These are phyloP conservation scores for Hyphopichia fennica DNA, from an alignment of 1,139 yeast species.

Conservation along the genomic window DNA sequence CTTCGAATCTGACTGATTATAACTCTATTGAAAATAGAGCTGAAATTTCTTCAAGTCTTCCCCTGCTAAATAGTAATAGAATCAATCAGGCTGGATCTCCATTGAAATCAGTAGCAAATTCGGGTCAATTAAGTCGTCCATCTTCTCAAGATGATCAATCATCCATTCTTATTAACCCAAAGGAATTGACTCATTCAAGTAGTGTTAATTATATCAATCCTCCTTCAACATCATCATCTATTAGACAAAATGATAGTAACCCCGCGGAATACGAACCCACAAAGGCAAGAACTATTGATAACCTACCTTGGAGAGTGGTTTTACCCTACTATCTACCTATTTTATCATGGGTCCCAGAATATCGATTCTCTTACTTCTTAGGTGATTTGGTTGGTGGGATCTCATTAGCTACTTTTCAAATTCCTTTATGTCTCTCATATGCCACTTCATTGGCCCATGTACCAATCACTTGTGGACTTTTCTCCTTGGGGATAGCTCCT, in stretches of 20 bases:
- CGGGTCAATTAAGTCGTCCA: not conserved
- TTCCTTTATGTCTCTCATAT: conserved; percentile 85
- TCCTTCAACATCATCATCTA: not conserved
- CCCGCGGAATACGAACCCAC: conserved; percentile 5
- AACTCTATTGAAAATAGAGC: not conserved
- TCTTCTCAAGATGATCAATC: not conserved
- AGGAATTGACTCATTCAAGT: not conserved
- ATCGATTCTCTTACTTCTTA: conserved; percentile 49
- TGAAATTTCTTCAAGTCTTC: not conserved
- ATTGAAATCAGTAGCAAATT: not conserved
- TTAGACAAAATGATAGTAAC: not conserved
- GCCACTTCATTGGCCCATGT: conserved; percentile 90
- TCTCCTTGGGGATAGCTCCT: conserved; percentile 82
- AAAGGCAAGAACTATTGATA: conserved; percentile 2
- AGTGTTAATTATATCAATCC: not conserved
- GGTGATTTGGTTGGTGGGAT: conserved; percentile 87
- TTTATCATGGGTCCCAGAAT: conserved; percentile 73
- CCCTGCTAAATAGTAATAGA: not conserved
- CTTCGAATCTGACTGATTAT: conserved; percentile 1
- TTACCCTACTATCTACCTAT: conserved; percentile 80
- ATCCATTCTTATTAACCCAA: not conserved
- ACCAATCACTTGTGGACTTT: conserved; percentile 82
- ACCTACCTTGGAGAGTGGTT: conserved; percentile 2
- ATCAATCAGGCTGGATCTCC: not conserved
- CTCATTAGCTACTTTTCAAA: conserved; percentile 86